A percentile compares a stretch with the other conserved stretches of the same genome.
Evolutionary conservation across 2,329 filamentous ascomycete species (phyloP).

Genomic region (Fusarium verrucosum): DNA sequence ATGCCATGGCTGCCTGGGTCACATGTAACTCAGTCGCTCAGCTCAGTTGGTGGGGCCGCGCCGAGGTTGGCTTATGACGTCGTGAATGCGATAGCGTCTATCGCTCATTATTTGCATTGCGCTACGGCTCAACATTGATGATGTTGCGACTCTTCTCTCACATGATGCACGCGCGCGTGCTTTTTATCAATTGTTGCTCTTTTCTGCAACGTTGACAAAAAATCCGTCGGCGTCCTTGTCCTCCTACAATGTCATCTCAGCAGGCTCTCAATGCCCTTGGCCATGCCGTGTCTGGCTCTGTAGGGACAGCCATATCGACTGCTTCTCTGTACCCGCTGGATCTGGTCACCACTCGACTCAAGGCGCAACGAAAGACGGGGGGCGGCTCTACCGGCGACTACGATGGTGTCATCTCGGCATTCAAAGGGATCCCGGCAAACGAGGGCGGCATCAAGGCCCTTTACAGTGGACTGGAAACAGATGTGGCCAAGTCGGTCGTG

Average conservation of each 20-base stretch:
- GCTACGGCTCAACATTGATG: conserved; percentile 8
- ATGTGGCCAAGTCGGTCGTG: conserved; percentile 72
- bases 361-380: conserved; percentile 74
- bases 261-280: conserved; percentile 74
- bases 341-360: conserved; percentile 81
- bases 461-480: conserved; percentile 71
- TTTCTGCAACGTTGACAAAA: background rate
- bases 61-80: conserved; percentile 39
- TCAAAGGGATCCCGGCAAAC: conserved; percentile 72
- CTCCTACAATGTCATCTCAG: conserved; percentile 45
- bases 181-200: background rate
- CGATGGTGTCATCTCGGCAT: conserved; percentile 72
- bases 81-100: conserved; percentile 15
- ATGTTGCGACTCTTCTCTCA: conserved; percentile 2
- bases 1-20: conserved; percentile 23
- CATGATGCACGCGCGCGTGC: conserved; percentile 16
- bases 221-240: background rate
- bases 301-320: conserved; percentile 82
- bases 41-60: background rate
- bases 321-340: conserved; percentile 82
- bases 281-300: conserved; percentile 82
- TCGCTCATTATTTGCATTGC: background rate
- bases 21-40: conserved; percentile 35
- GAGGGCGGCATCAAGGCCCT: conserved; percentile 78
- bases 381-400: conserved; percentile 62